A percentile compares a stretch with the other conserved stretches of the same genome.
phyloP scores from a whole-genome alignment of 2,329 filamentous ascomycete genomes.

The Ceratocystis alfenasii region DNA sequence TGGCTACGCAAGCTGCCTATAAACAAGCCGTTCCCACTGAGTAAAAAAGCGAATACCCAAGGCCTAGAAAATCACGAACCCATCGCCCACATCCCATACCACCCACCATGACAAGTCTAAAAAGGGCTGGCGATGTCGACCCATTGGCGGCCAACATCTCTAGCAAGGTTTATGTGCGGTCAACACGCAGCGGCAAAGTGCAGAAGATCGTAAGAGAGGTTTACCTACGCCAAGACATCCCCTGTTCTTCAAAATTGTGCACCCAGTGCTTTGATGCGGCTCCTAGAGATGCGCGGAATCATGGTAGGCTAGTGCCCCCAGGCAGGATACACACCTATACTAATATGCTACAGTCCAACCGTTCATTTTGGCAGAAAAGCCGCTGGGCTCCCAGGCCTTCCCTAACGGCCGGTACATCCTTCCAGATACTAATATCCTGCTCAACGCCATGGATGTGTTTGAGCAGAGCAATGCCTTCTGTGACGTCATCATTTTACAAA shows the following conservation, averaged over 20 bases:
- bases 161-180: slow-evolving; percentile 91
- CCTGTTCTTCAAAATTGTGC: slow-evolving; percentile 88
- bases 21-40: not conserved
- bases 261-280: slow-evolving; percentile 59
- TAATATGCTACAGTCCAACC: slow-evolving; percentile 42
- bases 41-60: not conserved
- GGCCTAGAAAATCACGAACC: not conserved
- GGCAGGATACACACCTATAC: not conserved
- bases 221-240: slow-evolving; percentile 91
- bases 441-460: slow-evolving; percentile 94
- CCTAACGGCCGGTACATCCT: slow-evolving; percentile 86
- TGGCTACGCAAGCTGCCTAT: not conserved
- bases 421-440: slow-evolving; percentile 88
- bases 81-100: not conserved
- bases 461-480: slow-evolving; percentile 86
- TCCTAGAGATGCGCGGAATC: slow-evolving; percentile 65
- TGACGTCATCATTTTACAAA: slow-evolving; percentile 93
- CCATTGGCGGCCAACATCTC: slow-evolving; percentile 61
- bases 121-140: slow-evolving; percentile 43
- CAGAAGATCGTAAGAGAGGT: slow-evolving; percentile 97
- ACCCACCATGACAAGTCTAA: slow-evolving; percentile 51
- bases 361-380: slow-evolving; percentile 80
- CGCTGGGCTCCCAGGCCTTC: slow-evolving; percentile 69
- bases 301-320: slow-evolving; percentile 43
- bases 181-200: slow-evolving; percentile 89